A percentile compares a stretch with the other conserved stretches of the same genome.
phyloP scores from a whole-genome alignment of 345 rosid genomes.

The Pugionium cornutum region DNA sequence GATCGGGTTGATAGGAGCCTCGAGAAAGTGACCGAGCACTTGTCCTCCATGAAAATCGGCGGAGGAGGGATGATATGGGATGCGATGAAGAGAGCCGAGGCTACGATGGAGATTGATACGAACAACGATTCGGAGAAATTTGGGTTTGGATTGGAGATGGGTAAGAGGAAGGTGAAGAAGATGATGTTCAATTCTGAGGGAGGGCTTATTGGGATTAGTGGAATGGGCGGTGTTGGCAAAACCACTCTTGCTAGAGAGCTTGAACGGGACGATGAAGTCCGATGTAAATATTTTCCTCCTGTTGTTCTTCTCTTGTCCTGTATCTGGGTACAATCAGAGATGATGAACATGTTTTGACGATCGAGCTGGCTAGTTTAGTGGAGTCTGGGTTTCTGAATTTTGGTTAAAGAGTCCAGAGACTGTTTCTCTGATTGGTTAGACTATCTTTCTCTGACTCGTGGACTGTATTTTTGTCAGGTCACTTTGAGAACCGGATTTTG shows the following conservation, averaged over 20 bases:
- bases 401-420: not conserved
- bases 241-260: conserved; percentile 79
- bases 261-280: conserved; percentile 59
- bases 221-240: conserved; percentile 91
- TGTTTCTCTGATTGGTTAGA: not conserved
- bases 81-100: conserved; percentile 58
- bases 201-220: conserved; percentile 59
- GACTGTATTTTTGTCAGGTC: conserved; percentile 43
- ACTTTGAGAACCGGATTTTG: conserved; percentile 55
- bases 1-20: conserved; percentile 52
- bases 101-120: conserved; percentile 42
- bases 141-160: conserved; percentile 58
- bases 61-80: conserved; percentile 62
- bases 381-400: not conserved
- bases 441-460: not conserved
- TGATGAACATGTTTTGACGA: not conserved
- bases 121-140: conserved; percentile 36
- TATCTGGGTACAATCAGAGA: not conserved
- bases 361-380: not conserved
- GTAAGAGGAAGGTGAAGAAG: conserved; percentile 72
- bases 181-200: conserved; percentile 53
- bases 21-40: conserved; percentile 48
- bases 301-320: not conserved
- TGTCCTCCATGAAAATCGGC: conserved; percentile 67
- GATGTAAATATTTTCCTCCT: conserved; percentile 47